Evolutionary conservation across 2,329 filamentous ascomycete species (phyloP), one percentile per base, ranked within the genome.

Genomic region (Fusarium musae): DNA sequence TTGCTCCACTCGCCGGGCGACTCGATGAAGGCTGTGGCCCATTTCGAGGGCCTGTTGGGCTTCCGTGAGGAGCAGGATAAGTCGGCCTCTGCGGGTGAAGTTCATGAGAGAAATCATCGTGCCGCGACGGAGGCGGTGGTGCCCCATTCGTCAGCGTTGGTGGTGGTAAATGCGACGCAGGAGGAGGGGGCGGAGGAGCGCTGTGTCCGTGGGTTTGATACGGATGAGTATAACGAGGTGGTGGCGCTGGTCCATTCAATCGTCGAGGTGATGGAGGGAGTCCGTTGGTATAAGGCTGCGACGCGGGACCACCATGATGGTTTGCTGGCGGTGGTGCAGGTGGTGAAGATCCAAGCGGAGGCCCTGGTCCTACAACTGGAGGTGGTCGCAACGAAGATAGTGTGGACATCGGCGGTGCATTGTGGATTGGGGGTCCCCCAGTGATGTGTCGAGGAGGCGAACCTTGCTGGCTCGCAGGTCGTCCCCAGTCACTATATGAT

Each of bases 1-100:
- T 95, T 8, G 93, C 93, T n/a, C 92, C 92, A 57, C 88, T 88
- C 36, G 87, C 83, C 37, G 87, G 84, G 53, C 87, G 83, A 26
- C 70, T 80, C 54, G 75, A 79, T 15, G 77, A 61, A 16, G 75
- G 77, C 12, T 80, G 78, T 11, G 79, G 74, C 26, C 82, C 81
- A n/a, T 83, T 85, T 61, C 84, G 80, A n/a, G 83, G 76, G 26
- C 83, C 72, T 4, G 85, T 85, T 5, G 87, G 86, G 62, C 86
- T 88, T 54, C 80, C 81, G 54, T 86, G 84, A 36, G 85, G 78
- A 39, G 82, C 81, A 54, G 85, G 74, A 76, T 85, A 85, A 26
- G 84, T 79, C 6, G 83, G 75, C 65, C 85, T 79, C 59, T 84
- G 66, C 28, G 82, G 77, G 47, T 84, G 82, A 40, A 85, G 77